Base-by-base conservation (phyloP, 345 rosid species). In the Pelargonium nanum region DNA sequence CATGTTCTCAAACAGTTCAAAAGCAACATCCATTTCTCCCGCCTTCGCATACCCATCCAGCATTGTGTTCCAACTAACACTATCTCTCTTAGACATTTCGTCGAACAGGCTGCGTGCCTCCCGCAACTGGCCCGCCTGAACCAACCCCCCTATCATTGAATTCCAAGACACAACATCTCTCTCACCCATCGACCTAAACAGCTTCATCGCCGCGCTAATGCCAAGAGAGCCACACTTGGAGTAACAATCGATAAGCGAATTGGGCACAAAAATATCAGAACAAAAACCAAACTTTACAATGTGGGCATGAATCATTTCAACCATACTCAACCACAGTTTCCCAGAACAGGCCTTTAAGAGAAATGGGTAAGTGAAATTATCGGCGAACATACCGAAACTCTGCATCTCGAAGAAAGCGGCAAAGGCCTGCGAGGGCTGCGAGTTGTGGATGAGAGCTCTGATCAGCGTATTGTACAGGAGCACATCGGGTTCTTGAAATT, bases 111-210 rank as follows among this genome's bases (percentile, higher is more conserved):
- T 50, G 21, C 80, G 77, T 2, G 93, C 98, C 60, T 74, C 78
- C 20, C 34, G 57, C 76, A 88, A 65, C 21, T 80, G 78, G 19
- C 85, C 89, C 0, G 77, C 74, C 66, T 81, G 83, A 48, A 72
- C 77, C 26, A 86, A 60, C 21, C 98, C 96, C 8, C 75, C 62
- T 0, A 88, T 70, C 87, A 88, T 85, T 13, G 90, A 77, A 68
- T 91, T 91, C 98, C 98, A 91, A 16, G 90, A 70, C 57, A 88
- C 96, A 44, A 71, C 72, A 66, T 91, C 96, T 67, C 75, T 79
- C 63, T 76, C 79, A 13, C 50, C 71, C 92, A 86, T 81, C 25
- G 22, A 34, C 62, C 22, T 55, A 66, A 88, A 88, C 76, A 88
- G 59, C 74, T 72, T 88, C 83, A 61, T 74, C 1, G 98, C 95